A percentile compares a stretch with the other conserved stretches of the same genome.
Evolutionary conservation across 2,329 filamentous ascomycete species (phyloP).

Genomic region (Fusarium torulosum): DNA sequence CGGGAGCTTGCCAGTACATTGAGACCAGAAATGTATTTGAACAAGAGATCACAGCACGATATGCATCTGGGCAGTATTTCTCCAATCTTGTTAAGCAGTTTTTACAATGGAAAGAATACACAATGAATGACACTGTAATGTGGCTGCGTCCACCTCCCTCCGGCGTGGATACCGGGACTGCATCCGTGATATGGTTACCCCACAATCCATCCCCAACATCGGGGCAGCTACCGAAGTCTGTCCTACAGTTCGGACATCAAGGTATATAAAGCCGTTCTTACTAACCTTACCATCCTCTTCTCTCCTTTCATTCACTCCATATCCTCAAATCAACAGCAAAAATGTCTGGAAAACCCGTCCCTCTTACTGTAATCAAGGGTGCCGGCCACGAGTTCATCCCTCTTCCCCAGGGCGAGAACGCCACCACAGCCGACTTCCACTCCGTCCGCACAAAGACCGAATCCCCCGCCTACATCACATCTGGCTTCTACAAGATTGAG

Average conservation of each 20-base stretch:
- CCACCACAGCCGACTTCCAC: conserved; percentile 45
- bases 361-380: conserved; percentile 46
- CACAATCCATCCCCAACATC: conserved; percentile 24
- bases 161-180: conserved; percentile 21
- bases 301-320: background rate
- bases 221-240: conserved; percentile 29
- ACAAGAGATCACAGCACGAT: too few species aligned
- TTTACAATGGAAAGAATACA: fast-evolving
- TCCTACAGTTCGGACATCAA: background rate
- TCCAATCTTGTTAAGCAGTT: too few species aligned
- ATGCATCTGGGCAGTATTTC: too few species aligned
- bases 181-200: conserved; percentile 19
- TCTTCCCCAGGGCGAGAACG: conserved; percentile 43
- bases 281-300: background rate
- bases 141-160: background rate
- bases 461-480: conserved; percentile 42
- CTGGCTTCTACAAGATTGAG: conserved; percentile 45
- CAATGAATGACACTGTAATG: too few species aligned
- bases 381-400: conserved; percentile 45
- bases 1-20: fast-evolving
- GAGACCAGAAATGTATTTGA: too few species aligned
- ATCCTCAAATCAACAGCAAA: background rate
- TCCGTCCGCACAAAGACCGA: conserved; percentile 45
- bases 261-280: conserved; percentile 16
- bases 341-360: conserved; percentile 43